Evolutionary conservation across 768 basidiomycete species (phyloP).

Genomic region (Suillus cothurnatus): DNA sequence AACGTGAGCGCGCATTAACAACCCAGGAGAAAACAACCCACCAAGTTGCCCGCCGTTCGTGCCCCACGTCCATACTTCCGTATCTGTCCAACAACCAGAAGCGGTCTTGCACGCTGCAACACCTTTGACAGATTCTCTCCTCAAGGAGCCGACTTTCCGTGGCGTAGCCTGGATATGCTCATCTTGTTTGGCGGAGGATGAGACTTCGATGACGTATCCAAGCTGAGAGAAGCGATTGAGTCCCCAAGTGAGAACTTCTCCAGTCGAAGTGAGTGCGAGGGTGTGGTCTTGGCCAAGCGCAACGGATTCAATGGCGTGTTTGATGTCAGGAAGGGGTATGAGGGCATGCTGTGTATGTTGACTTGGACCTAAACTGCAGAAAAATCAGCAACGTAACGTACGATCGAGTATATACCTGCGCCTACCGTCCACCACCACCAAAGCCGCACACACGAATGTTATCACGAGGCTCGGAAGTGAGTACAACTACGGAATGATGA

Average conservation of each 20-base stretch:
- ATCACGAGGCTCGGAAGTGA: conserved; percentile 72
- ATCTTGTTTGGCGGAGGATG: conserved; percentile 49
- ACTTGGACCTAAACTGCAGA: conserved; percentile 64
- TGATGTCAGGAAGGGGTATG: conserved; percentile 52
- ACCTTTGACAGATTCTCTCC: conserved; percentile 77
- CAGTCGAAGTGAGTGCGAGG: conserved; percentile 74
- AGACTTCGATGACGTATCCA: conserved; percentile 77
- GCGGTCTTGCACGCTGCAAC: conserved; percentile 86
- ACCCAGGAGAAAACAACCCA: conserved; percentile 27
- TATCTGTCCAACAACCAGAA: conserved; percentile 85
- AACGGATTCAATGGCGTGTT: conserved; percentile 60
- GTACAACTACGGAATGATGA: conserved; percentile 39
- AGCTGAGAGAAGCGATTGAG: conserved; percentile 87
- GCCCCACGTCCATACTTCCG: conserved; percentile 86
- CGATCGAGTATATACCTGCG: conserved; percentile 8
- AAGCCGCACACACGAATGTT: conserved; percentile 90
- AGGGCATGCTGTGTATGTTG: conserved; percentile 81
- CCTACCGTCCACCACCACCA: conserved; percentile 81
- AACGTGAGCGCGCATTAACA: neutral
- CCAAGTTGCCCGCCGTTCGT: conserved; percentile 93
- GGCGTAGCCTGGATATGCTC: conserved; percentile 79
- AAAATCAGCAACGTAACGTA: conserved; percentile 2
- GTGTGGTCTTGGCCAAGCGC: conserved; percentile 96
- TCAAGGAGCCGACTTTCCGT: conserved; percentile 74
- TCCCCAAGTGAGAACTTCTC: conserved; percentile 91